phyloP scores from a whole-genome alignment of 768 basidiomycete genomes.

The Phanerochaete carnosa region DNA sequence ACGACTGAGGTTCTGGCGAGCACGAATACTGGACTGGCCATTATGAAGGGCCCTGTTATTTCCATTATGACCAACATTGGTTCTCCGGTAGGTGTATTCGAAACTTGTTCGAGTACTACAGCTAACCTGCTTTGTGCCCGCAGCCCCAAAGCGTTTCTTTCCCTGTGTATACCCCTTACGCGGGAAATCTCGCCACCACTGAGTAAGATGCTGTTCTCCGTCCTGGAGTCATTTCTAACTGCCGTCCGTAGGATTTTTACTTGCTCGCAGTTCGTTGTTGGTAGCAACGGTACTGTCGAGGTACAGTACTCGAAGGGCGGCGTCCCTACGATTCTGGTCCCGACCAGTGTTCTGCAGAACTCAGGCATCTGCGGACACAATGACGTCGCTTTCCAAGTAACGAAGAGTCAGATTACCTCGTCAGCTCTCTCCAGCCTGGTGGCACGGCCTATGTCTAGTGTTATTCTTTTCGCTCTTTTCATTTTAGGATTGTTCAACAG shows the following conservation, averaged over 20 bases:
- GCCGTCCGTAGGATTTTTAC: conserved; percentile 48
- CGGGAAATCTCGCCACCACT: conserved; percentile 43
- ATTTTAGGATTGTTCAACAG: conserved; percentile 9
- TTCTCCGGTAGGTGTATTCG: conserved; percentile 49
- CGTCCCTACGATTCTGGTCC: conserved; percentile 52
- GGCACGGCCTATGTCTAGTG: not conserved
- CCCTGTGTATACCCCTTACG: conserved; percentile 55
- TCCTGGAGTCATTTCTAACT: conserved; percentile 5
- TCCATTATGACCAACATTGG: conserved; percentile 70
- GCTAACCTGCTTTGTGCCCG: not conserved
- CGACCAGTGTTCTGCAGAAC: conserved; percentile 29
- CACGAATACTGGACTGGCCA: conserved; percentile 50
- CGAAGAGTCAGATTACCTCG: conserved; percentile 13
- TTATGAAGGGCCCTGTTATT: conserved; percentile 63
- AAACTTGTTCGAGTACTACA: too few relatives aligned
- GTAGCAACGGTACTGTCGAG: conserved; percentile 58
- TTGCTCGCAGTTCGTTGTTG: conserved; percentile 67
- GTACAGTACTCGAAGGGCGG: conserved; percentile 66
- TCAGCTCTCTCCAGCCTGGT: conserved; percentile 4
- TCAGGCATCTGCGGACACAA: conserved; percentile 36
- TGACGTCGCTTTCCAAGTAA: not conserved
- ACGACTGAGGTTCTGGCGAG: conserved; percentile 49
- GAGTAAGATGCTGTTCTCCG: conserved; percentile 44
- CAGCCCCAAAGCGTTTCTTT: conserved; percentile 58
- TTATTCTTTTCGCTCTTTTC: conserved; percentile 7